These are phyloP conservation scores for Cercospora brassicicola DNA, from an alignment of 2,329 filamentous ascomycete species.

Conservation along the genomic window DNA sequence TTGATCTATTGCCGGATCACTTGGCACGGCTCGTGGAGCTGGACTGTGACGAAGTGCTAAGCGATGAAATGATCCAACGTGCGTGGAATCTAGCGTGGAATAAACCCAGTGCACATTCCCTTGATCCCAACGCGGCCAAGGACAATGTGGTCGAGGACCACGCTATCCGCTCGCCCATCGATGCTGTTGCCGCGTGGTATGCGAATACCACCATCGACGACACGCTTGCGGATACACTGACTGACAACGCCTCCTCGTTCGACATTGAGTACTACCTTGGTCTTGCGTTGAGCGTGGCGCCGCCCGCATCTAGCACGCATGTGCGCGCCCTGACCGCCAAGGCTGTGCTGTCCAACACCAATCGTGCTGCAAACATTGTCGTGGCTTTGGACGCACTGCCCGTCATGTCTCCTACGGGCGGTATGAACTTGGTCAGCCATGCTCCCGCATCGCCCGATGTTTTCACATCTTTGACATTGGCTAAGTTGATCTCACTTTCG, in stretches of 20 bases:
- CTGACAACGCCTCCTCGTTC: slow-evolving; percentile 48
- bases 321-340: slow-evolving; percentile 60
- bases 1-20: slow-evolving; percentile 73
- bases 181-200: slow-evolving; percentile 89
- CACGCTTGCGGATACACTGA: slow-evolving; percentile 60
- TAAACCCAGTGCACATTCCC: slow-evolving; percentile 67
- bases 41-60: slow-evolving; percentile 79
- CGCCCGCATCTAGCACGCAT: slow-evolving; percentile 71
- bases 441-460: slow-evolving; percentile 60
- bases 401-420: slow-evolving; percentile 29
- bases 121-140: slow-evolving; percentile 68
- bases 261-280: slow-evolving; percentile 56
- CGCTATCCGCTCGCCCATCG: slow-evolving; percentile 80
- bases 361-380: slow-evolving; percentile 54
- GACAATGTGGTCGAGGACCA: slow-evolving; percentile 82
- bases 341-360: slow-evolving; percentile 57
- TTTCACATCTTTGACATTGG: slow-evolving; percentile 58
- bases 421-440: slow-evolving; percentile 53
- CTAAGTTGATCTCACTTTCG: slow-evolving; percentile 57
- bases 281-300: slow-evolving; percentile 71
- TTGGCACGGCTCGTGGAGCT: slow-evolving; percentile 72
- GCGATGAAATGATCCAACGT: slow-evolving; percentile 73
- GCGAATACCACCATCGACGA: slow-evolving; percentile 72
- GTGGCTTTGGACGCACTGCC: slow-evolving; percentile 57
- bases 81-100: slow-evolving; percentile 92